These are phyloP conservation scores for Trichoderma erinaceum DNA, from an alignment of 495 filamentous ascomycete genomes.

Conservation along the genomic window DNA sequence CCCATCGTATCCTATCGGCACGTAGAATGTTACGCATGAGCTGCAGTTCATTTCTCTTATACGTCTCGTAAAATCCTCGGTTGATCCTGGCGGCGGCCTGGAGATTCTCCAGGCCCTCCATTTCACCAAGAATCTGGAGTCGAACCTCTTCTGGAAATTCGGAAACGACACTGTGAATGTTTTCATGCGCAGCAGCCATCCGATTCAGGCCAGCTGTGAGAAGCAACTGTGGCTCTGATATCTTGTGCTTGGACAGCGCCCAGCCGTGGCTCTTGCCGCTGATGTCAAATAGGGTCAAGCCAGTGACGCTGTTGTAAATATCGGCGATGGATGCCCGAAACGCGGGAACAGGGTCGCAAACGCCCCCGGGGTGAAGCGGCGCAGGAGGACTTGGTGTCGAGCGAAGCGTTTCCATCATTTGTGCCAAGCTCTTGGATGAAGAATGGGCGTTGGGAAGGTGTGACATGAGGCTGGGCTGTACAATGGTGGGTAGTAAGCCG, in stretches of 20 bases:
- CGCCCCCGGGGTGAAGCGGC: conserved; percentile 26
- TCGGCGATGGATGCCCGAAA: conserved; percentile 35
- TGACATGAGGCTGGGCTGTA: conserved; percentile 16
- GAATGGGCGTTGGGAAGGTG: conserved; percentile 8
- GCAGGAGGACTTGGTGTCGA: conserved; percentile 30
- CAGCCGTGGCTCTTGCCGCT: conserved; percentile 27
- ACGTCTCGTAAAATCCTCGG: conserved; percentile 27
- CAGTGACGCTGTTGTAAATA: conserved; percentile 35
- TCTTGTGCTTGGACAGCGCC: conserved; percentile 26
- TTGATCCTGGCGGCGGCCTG: conserved; percentile 27
- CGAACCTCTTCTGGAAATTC: conserved; percentile 24
- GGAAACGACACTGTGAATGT: conserved; percentile 6
- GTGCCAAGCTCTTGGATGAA: conserved; percentile 25
- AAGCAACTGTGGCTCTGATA: conserved; percentile 19
- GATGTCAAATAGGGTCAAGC: conserved; percentile 32
- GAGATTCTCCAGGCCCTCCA: conserved; percentile 28
- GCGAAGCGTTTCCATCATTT: conserved; percentile 29
- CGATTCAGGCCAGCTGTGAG: conserved; percentile 16
- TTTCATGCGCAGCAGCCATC: conserved; percentile 13
- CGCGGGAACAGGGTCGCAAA: conserved; percentile 35
- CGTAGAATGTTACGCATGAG: conserved; percentile 20
- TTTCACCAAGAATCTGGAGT: conserved; percentile 24
- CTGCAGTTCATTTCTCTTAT: conserved; percentile 25
- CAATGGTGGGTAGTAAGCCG: conserved; percentile 24
- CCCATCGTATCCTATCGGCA: conserved; percentile 11